Base-by-base conservation (phyloP, 2,329 filamentous ascomycete genomes). In the Colletotrichum somersetense region DNA sequence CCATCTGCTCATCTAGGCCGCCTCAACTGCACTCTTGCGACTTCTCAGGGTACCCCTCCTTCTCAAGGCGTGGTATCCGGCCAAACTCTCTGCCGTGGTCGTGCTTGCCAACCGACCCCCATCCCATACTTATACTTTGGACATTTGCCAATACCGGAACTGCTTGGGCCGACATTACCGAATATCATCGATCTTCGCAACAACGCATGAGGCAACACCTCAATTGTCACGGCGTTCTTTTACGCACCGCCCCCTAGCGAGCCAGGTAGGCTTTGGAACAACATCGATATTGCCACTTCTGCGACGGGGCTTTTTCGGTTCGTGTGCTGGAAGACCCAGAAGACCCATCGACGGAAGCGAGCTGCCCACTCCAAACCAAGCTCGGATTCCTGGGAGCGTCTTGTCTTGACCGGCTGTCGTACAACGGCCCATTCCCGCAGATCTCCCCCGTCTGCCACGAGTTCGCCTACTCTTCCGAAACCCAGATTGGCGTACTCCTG, bases 101-200 rank as follows among this genome's bases (percentile, higher is more conserved):
- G n/a, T 35, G 16, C 38, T 68, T n/a, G 48, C 16, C 68, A 48
- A 58, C 26, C 26, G 23, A 68, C 14, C 11, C 52, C 52, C n/a
- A 58, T 44, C 35, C 12, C 40, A 57, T 53, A 52, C 33, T 52
- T 46, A 57, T 48, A 52, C 23, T 52, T 46, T 46, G 30, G 48
- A 62, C 26, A 46, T 50, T 8, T 50, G 42, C 62, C 50, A 20
- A 33, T 14, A 20, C 23, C 62, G 64, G 57, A 30, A 46, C 44
- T 62, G 65, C 10, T 53, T 44, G 58, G 44, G 52, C 65, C 65
- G 69, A 46, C 23, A 59, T 40, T 59, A 30, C 69, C 68, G 44
- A 48, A 18, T 55, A 35, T 52, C 53, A 30, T 55, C 18, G 8
- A n/a, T 30, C 42, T 62, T 58, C 48, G 44, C 65, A 68, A 23